Evolutionary conservation across 345 rosid species (phyloP).

Genomic region (Citrus reticulata): DNA sequence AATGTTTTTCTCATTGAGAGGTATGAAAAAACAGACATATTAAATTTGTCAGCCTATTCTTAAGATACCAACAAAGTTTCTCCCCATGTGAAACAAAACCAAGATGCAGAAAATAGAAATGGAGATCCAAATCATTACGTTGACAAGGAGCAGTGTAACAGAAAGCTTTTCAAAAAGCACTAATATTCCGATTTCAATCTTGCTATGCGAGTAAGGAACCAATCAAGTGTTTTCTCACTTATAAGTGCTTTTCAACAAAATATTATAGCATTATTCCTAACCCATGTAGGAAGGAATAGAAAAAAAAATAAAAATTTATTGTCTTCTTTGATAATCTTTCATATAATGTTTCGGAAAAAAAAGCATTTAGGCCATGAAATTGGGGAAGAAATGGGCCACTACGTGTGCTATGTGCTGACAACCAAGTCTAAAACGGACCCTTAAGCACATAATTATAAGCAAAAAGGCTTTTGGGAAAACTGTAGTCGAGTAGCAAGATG

Average conservation of each 20-base stretch:
- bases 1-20: neutral
- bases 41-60: neutral
- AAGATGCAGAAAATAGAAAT: neutral
- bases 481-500: too few species aligned
- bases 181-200: conserved; percentile 29
- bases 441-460: too few species aligned
- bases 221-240: neutral
- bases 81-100: too few species aligned
- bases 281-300: neutral
- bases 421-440: too few species aligned
- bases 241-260: too few species aligned
- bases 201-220: conserved; percentile 27
- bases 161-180: neutral
- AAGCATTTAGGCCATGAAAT: neutral
- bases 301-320: neutral
- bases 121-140: neutral
- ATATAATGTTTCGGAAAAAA: neutral
- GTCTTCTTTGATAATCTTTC: neutral
- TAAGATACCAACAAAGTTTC: too few species aligned
- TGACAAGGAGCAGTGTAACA: neutral
- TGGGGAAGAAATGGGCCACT: neutral
- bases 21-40: neutral
- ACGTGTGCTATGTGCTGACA: too few species aligned
- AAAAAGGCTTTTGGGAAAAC: too few species aligned
- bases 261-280: neutral